Percentiles rank a stretch among this genome's conserved stretches.
These are phyloP conservation scores for Cercospora sp. DNA, from an alignment of 2,329 filamentous ascomycete genomes.

Conservation along the genomic window DNA sequence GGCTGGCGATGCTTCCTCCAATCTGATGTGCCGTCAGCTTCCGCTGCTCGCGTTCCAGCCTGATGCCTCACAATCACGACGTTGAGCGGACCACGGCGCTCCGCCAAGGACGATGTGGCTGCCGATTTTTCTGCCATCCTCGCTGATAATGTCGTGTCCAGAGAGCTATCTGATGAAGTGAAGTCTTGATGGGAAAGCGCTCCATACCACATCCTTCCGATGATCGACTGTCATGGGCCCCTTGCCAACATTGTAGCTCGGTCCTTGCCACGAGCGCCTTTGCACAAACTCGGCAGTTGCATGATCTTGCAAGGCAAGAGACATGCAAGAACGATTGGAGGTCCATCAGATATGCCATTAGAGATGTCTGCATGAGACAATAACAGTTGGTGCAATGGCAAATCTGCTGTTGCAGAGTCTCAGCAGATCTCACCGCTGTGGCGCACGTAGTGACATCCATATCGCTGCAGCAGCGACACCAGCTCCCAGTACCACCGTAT, in stretches of 20 bases:
- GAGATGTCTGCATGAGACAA: not conserved
- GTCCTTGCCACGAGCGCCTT: not conserved
- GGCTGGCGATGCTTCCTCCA: constrained; percentile 48
- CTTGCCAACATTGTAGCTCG: not conserved
- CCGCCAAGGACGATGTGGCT: not conserved
- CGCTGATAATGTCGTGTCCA: not conserved
- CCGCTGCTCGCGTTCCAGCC: not conserved
- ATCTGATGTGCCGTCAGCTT: constrained; percentile 29
- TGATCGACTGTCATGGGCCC: not conserved
- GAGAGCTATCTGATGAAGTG: not conserved
- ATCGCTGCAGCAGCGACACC: not conserved
- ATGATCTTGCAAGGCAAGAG: not conserved
- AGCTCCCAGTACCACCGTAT: not conserved
- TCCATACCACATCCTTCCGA: not conserved
- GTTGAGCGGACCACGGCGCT: not conserved
- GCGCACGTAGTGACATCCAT: not conserved
- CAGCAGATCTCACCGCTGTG: not conserved
- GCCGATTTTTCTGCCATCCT: not conserved
- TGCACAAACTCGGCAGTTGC: not conserved
- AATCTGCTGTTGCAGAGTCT: not conserved
- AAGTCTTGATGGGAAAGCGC: not conserved
- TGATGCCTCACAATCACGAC: not conserved
- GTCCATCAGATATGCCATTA: not conserved
- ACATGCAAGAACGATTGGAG: not conserved
- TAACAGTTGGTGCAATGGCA: not conserved